A percentile compares a stretch with the other conserved stretches of the same genome.
Conservation (phyloP, 805 yeast genomes). For the Candida hispaniensis region DNA sequence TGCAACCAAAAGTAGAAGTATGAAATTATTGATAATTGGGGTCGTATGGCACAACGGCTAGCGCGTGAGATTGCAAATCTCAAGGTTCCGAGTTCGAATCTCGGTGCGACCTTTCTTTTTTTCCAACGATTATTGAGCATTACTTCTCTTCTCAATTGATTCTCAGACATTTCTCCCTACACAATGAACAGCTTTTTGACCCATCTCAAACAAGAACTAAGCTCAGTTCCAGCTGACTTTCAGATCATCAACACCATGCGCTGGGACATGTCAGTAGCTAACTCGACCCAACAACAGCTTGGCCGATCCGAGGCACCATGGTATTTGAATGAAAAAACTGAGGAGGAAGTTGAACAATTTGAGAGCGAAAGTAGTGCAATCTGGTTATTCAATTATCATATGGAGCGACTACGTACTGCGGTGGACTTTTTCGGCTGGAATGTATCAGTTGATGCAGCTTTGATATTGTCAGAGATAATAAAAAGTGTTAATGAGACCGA, state of each 20-base stretch:
- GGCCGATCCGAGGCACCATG: slow-evolving; percentile 2
- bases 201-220: slow-evolving; percentile 4
- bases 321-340: not conserved
- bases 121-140: too few relatives aligned
- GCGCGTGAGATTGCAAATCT: too few relatives aligned
- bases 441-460: not conserved
- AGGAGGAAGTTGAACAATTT: slow-evolving; percentile 1
- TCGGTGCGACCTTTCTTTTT: too few relatives aligned
- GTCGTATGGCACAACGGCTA: too few relatives aligned
- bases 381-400: slow-evolving; percentile 11
- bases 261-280: slow-evolving; percentile 1
- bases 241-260: slow-evolving; percentile 15
- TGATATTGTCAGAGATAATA: slow-evolving; percentile 5
- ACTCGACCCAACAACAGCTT: not conserved
- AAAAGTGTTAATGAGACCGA: slow-evolving; percentile 1
- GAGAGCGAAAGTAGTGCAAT: not conserved
- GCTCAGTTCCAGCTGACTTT: too few relatives aligned
- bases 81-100: too few relatives aligned
- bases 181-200: too few relatives aligned
- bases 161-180: too few relatives aligned
- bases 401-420: slow-evolving; percentile 5
- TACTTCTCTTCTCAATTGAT: too few relatives aligned
- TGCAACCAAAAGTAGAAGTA: too few relatives aligned
- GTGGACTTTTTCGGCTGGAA: slow-evolving; percentile 9
- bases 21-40: too few relatives aligned